Percentiles rank a stretch among this genome's conserved stretches.
These are phyloP conservation scores for Ogataea saltuana DNA, from an alignment of 805 yeast species.

Conservation along the genomic window DNA sequence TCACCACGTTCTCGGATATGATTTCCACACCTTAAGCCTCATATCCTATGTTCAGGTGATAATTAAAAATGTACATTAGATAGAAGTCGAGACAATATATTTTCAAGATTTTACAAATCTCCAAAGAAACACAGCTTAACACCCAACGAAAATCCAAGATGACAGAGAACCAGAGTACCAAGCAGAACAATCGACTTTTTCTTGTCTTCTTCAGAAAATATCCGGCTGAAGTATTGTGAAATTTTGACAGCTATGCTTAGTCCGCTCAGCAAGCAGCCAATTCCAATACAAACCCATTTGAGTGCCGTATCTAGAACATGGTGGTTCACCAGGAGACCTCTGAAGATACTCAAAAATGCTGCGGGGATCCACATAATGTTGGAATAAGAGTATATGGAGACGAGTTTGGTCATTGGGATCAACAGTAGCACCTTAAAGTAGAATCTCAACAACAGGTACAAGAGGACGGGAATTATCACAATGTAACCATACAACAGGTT, in stretches of 20 bases:
- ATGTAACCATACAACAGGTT: slow-evolving; percentile 77
- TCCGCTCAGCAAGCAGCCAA: slow-evolving; percentile 66
- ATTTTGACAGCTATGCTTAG: slow-evolving; percentile 50
- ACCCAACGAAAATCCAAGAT: slow-evolving; percentile 58
- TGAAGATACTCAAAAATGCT: slow-evolving; percentile 57
- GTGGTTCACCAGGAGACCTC: slow-evolving; percentile 53
- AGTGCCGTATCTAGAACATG: slow-evolving; percentile 46
- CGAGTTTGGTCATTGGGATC: slow-evolving; percentile 54
- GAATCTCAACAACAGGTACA: slow-evolving; percentile 55
- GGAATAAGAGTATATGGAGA: slow-evolving; percentile 84
- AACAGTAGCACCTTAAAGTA: slow-evolving; percentile 50
- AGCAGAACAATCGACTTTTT: slow-evolving; percentile 40
- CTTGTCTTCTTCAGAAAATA: slow-evolving; percentile 39
- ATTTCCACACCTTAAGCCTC: too few species aligned
- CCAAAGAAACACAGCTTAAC: slow-evolving; percentile 67
- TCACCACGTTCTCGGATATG: too few species aligned
- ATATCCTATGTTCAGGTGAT: too few species aligned
- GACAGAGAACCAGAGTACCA: slow-evolving; percentile 47
- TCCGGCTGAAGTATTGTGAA: slow-evolving; percentile 40
- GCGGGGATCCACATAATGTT: slow-evolving; percentile 86
- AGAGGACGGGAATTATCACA: slow-evolving; percentile 56
- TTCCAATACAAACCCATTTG: slow-evolving; percentile 62
- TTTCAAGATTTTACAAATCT: slow-evolving; percentile 19
- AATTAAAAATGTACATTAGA: slow-evolving; percentile 3
- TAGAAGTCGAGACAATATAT: not conserved